phyloP scores from a whole-genome alignment of 2,329 filamentous ascomycete species.

The Calycina herbarum region DNA sequence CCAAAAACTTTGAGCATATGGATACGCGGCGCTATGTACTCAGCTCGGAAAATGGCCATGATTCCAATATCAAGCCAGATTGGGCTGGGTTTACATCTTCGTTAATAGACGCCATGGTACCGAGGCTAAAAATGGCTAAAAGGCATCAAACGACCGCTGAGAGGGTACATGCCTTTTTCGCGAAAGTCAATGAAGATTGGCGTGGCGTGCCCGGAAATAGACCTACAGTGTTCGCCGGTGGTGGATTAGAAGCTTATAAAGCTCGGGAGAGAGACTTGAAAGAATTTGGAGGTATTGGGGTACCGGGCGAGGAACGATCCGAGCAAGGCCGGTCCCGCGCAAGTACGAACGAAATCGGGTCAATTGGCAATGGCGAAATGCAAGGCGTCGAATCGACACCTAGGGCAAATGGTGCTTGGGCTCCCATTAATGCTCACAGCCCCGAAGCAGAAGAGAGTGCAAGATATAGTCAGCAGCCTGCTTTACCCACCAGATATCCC shows the following conservation, averaged over 20 bases:
- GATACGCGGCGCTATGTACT: conserved; percentile 57
- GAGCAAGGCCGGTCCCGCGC: conserved; percentile 31
- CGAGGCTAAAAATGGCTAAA: conserved; percentile 55
- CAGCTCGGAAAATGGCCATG: conserved; percentile 32
- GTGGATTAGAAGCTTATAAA: conserved; percentile 57
- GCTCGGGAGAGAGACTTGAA: conserved; percentile 52
- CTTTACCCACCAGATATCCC: conserved; percentile 20
- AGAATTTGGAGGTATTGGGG: conserved; percentile 47
- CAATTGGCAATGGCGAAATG: conserved; percentile 34
- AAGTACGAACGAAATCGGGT: conserved; percentile 32
- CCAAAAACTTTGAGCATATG: conserved; percentile 67
- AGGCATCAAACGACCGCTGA: conserved; percentile 55
- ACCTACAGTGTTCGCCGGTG: conserved; percentile 37
- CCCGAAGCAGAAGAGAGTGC: conserved; percentile 30
- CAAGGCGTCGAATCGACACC: conserved; percentile 32
- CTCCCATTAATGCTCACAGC: conserved; percentile 30
- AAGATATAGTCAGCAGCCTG: conserved; percentile 24
- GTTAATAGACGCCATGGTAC: conserved; percentile 52
- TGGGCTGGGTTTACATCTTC: conserved; percentile 47
- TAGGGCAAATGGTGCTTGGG: conserved; percentile 30
- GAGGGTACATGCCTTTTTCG: conserved; percentile 55
- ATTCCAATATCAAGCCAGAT: neutral
- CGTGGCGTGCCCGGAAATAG: neutral
- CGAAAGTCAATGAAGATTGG: conserved; percentile 22
- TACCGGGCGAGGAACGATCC: conserved; percentile 22